Percentiles rank a stretch among this genome's conserved stretches.
Conservation (phyloP, 805 yeast species). For the Metschnikowia sp. region DNA sequence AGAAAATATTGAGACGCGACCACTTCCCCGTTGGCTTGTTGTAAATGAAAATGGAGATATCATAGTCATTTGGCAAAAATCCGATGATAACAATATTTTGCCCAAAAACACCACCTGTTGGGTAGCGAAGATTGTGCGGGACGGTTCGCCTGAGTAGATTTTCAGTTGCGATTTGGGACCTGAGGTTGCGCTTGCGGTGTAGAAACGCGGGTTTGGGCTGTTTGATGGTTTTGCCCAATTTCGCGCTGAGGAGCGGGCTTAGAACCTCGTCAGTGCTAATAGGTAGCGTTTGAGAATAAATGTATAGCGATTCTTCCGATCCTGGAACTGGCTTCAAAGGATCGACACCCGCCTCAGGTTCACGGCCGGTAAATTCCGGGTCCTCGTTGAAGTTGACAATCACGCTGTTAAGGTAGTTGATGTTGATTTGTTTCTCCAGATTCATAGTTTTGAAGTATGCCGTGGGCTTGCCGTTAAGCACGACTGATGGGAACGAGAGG, state of each 20-base stretch:
- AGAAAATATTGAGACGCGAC: conserved; percentile 55
- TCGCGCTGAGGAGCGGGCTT: conserved; percentile 36
- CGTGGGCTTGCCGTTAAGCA: neutral
- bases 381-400: conserved; percentile 32
- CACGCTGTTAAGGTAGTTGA: conserved; percentile 33
- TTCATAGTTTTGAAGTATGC: conserved; percentile 4
- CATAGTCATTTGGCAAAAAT: conserved; percentile 45
- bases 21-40: conserved; percentile 57
- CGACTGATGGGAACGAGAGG: conserved; percentile 7
- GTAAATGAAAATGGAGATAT: conserved; percentile 47
- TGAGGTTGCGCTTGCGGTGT: conserved; percentile 21
- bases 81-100: conserved; percentile 64
- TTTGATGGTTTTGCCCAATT: conserved; percentile 31
- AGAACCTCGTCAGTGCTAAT: conserved; percentile 6
- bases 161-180: neutral
- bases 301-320: conserved; percentile 28
- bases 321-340: neutral
- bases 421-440: conserved; percentile 17
- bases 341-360: neutral
- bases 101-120: conserved; percentile 64
- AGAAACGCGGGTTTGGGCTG: conserved; percentile 30
- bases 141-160: conserved; percentile 22
- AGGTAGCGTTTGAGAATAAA: conserved; percentile 30
- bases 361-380: conserved; percentile 8
- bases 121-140: conserved; percentile 49